These are phyloP conservation scores for Curvularia sp. DNA, from an alignment of 2,329 filamentous ascomycete genomes.

Conservation along the genomic window DNA sequence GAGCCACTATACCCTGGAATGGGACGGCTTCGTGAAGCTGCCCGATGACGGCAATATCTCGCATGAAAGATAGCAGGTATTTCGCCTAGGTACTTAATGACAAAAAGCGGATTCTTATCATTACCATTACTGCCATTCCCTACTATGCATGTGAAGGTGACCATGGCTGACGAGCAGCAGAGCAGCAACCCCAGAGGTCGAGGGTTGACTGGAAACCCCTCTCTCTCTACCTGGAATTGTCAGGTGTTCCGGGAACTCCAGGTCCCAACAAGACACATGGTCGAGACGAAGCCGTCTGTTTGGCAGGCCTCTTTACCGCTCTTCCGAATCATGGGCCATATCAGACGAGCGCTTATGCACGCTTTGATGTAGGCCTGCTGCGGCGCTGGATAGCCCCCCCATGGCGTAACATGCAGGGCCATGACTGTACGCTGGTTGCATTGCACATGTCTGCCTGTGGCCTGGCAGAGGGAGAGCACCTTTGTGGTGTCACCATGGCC, in stretches of 20 bases:
- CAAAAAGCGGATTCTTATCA: constrained; percentile 43
- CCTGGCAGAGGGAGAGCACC: neutral
- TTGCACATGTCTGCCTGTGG: constrained; percentile 20
- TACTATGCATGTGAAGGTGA: constrained; percentile 17
- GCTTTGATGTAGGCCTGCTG: constrained; percentile 40
- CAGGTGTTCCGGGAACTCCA: constrained; percentile 25
- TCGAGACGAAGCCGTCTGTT: constrained; percentile 34
- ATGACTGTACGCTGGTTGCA: constrained; percentile 18
- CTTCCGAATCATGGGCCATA: constrained; percentile 46
- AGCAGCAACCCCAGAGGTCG: no score
- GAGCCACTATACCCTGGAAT: constrained; percentile 47
- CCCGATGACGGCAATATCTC: constrained; percentile 40
- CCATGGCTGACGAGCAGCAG: neutral
- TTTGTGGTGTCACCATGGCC: neutral
- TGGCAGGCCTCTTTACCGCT: constrained; percentile 46
- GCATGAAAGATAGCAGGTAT: constrained; percentile 39
- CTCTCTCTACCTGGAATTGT: constrained; percentile 19
- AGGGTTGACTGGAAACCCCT: constrained; percentile 3
- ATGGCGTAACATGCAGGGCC: constrained; percentile 33
- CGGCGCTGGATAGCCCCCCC: constrained; percentile 35
- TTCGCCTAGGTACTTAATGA: constrained; percentile 45
- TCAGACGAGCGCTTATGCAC: constrained; percentile 48
- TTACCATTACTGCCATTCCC: neutral
- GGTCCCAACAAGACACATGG: constrained; percentile 45
- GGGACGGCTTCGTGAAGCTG: constrained; percentile 31